These are phyloP conservation scores for Arabidopsis lyrata DNA, from an alignment of 441 rosid species.

Conservation along the genomic window DNA sequence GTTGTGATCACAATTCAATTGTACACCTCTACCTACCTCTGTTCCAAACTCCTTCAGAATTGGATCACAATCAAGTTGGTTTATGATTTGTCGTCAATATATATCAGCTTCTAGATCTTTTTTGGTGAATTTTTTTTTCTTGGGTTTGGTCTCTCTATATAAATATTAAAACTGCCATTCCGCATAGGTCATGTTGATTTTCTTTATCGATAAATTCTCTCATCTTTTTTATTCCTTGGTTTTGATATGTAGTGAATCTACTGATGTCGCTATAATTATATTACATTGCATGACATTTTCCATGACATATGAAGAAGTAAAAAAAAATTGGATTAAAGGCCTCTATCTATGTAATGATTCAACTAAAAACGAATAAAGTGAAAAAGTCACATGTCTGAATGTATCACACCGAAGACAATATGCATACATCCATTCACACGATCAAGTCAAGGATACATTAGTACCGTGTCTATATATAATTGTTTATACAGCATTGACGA, in stretches of 20 bases:
- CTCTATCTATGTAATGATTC: neutral
- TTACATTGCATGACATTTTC: conserved; percentile 22
- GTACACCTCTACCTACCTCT: neutral
- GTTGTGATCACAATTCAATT: neutral
- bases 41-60: neutral
- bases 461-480: neutral
- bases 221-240: neutral
- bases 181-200: neutral
- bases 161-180: neutral
- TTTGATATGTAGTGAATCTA: conserved; percentile 1
- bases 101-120: neutral
- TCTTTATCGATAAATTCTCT: neutral
- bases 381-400: conserved; percentile 10
- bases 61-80: neutral
- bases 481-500: neutral
- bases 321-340: conserved; percentile 24
- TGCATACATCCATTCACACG: conserved; percentile 19
- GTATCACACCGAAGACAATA: conserved; percentile 13
- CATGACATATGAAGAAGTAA: conserved; percentile 13
- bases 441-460: neutral
- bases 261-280: conserved; percentile 5
- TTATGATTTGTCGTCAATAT: neutral
- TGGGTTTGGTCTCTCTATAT: neutral
- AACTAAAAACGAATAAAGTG: neutral
- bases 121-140: neutral